Base-by-base conservation (phyloP, 257 asterid species). In the Eustoma russellianum region DNA sequence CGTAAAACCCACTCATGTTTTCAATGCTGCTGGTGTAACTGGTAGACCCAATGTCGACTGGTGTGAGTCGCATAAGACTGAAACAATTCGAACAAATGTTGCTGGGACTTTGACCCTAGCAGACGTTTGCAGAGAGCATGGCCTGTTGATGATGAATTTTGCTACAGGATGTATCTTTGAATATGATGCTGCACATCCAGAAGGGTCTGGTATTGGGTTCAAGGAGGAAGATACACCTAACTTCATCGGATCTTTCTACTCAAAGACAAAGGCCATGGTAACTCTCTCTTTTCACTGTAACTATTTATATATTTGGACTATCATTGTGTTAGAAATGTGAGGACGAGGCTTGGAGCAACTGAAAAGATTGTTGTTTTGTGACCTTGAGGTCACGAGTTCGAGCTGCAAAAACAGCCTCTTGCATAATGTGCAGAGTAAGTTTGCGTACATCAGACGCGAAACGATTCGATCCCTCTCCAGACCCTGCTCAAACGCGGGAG, bases 251-350 rank as follows among this genome's bases (percentile, higher is more conserved):
- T 91, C 98, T 38, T 91, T 87, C 80, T 91, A 91, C 66, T 91
- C 98, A 59, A 91, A 91, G 83, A 87, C 98, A 55, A 91, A 87
- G 74, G 98, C 98, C 66, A 91, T 91, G 95, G 98, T 91, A 78
- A 71, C 18, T 17, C 33, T 38, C 61, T 63, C 44, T 9, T 50
- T 53, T 51, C 41, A 33, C 7, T 52, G 43, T 38, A 11, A 38
- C 5, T 38, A 38, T 38, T 7, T 7, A 38, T 38, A 11, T 38
- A 0, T 5, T 38, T 38, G 43, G 3, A 38, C 43, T 38, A 5
- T 38, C 43, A 38, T 11, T 38, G 43, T 38, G 43, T 10, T 38
- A 38, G 43, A 38, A 13, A 17, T 24, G 41, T 52, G n/a, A n/a
- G n/a, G n/a, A n/a, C n/a, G n/a, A n/a, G n/a, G n/a, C n/a, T n/a